Conservation (phyloP, 2,329 filamentous ascomycete genomes). For the Fusarium sp. region DNA sequence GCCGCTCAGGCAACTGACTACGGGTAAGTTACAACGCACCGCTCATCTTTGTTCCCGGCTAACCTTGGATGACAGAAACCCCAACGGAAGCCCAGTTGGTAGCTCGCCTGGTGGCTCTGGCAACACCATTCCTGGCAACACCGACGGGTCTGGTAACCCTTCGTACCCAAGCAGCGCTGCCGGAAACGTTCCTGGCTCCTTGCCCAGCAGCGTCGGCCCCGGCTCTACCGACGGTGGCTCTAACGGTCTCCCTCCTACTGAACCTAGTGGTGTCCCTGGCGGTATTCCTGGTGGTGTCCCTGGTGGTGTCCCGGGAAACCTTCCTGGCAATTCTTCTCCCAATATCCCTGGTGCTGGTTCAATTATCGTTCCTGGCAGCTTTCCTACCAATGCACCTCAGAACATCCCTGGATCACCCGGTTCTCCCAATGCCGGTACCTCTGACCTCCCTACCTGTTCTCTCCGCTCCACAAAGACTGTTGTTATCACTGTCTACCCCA, state of each 20-base stretch:
- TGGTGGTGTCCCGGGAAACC: neutral
- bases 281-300: conserved; percentile 1
- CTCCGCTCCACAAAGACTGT: conserved; percentile 53
- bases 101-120: conserved; percentile 13
- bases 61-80: conserved; percentile 16
- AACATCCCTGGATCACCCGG: conserved; percentile 9
- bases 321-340: neutral
- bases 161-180: conserved; percentile 18
- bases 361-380: conserved; percentile 10
- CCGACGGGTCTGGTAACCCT: conserved; percentile 21
- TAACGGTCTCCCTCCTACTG: conserved; percentile 16
- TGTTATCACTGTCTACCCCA: conserved; percentile 56
- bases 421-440: neutral
- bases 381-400: conserved; percentile 11
- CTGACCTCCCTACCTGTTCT: conserved; percentile 50
- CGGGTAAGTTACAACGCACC: conserved; percentile 41
- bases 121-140: conserved; percentile 17
- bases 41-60: neutral
- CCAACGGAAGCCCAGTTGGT: conserved; percentile 14
- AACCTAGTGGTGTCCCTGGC: conserved; percentile 8
- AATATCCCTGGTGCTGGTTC: conserved; percentile 27
- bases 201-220: conserved; percentile 22
- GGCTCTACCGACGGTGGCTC: conserved; percentile 13
- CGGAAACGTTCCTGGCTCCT: conserved; percentile 21
- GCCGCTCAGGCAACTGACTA: conserved; percentile 45